These are phyloP conservation scores for Populus davidiana DNA, from an alignment of 345 rosid genomes.

Conservation along the genomic window DNA sequence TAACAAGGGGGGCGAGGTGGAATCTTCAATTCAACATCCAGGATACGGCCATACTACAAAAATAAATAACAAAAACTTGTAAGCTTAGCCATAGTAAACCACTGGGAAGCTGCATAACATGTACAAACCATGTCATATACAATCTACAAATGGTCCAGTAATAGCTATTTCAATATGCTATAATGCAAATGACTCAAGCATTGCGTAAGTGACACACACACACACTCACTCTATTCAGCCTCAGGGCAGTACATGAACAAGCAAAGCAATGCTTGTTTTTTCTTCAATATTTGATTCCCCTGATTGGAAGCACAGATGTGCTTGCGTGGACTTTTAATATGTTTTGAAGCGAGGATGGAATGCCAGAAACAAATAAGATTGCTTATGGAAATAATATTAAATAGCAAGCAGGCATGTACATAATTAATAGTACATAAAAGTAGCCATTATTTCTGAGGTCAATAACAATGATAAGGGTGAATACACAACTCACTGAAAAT, in stretches of 20 bases:
- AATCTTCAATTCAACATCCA: constrained; percentile 63
- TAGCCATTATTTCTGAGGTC: neutral
- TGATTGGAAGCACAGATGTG: neutral
- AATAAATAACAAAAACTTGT: neutral
- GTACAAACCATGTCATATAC: neutral
- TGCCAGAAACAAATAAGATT: neutral
- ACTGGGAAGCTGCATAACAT: neutral
- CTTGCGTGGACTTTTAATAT: neutral
- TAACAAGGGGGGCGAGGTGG: constrained; percentile 96
- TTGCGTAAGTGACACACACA: neutral
- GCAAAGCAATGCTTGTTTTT: neutral
- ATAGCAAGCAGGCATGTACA: neutral
- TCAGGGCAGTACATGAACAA: neutral
- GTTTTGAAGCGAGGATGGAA: neutral
- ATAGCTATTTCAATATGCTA: neutral
- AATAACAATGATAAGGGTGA: neutral
- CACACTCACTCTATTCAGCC: neutral
- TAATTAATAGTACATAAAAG: neutral
- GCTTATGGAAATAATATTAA: neutral
- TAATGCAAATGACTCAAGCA: neutral
- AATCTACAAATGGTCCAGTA: neutral
- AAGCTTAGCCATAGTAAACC: neutral
- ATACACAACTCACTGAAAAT: neutral
- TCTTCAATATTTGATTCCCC: neutral
- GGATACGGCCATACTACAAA: constrained; percentile 55